Evolutionary conservation across 1,284 basidiomycete genomes (phyloP).

Genomic region (Caloboletus firmus): DNA sequence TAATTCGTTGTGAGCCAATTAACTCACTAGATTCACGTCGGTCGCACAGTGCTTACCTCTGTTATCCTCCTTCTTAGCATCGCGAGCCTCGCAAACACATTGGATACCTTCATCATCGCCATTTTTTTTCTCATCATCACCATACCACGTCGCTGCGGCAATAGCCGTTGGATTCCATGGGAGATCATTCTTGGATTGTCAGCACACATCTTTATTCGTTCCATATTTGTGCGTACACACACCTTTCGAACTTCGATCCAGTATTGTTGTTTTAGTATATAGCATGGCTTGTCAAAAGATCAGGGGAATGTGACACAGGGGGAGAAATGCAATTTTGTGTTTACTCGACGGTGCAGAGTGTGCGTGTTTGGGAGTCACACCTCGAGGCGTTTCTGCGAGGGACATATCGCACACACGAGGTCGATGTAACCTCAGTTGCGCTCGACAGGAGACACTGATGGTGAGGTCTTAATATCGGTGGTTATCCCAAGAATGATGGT

Average conservation of each 20-base stretch:
- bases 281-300: neutral
- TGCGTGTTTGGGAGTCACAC: neutral
- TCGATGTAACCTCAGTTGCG: neutral
- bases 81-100: slow-evolving; percentile 6
- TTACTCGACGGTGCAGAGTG: neutral
- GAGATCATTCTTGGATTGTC: slow-evolving; percentile 4
- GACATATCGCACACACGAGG: neutral
- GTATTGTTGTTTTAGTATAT: slow-evolving; percentile 26
- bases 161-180: slow-evolving; percentile 4
- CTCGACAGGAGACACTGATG: neutral
- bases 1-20: slow-evolving; percentile 31
- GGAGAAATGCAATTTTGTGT: slow-evolving; percentile 5
- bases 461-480: neutral
- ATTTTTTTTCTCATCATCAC: slow-evolving; percentile 5
- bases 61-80: slow-evolving; percentile 5
- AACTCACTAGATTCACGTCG: neutral
- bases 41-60: slow-evolving; percentile 13
- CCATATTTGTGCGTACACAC: slow-evolving; percentile 10
- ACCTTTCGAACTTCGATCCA: slow-evolving; percentile 24
- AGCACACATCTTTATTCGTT: slow-evolving; percentile 19
- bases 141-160: slow-evolving; percentile 2
- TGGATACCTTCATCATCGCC: slow-evolving; percentile 3
- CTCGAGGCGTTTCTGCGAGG: neutral
- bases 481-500: neutral
- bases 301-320: neutral